Conservation (phyloP, 129 eudicot genomes). For the Sambucus nigra region DNA sequence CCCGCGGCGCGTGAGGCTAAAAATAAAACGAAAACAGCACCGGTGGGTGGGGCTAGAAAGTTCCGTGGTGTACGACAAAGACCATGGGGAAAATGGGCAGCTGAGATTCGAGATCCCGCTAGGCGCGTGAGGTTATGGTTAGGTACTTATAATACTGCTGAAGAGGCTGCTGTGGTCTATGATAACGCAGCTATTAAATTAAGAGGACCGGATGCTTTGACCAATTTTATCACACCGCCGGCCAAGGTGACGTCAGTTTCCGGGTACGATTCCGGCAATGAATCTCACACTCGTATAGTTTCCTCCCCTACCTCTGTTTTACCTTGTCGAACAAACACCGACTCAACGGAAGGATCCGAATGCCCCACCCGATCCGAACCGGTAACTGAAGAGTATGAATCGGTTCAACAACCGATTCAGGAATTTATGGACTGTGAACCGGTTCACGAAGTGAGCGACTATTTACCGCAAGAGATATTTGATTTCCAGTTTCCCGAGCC, state of each 20-base stretch:
- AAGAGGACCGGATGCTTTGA: slow-evolving; percentile 91
- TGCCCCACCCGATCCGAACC: slow-evolving; percentile 5
- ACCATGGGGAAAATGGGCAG: slow-evolving; percentile 99
- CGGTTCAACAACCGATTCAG: slow-evolving; percentile 22
- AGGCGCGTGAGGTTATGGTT: slow-evolving; percentile 69
- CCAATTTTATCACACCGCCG: slow-evolving; percentile 67
- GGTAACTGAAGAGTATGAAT: slow-evolving; percentile 21
- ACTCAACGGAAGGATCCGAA: slow-evolving; percentile 30
- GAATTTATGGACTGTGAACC: slow-evolving; percentile 5
- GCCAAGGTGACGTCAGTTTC: slow-evolving; percentile 40
- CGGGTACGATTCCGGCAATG: slow-evolving; percentile 69
- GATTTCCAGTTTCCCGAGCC: slow-evolving; percentile 42
- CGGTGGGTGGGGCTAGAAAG: slow-evolving; percentile 39
- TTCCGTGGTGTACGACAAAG: slow-evolving; percentile 84
- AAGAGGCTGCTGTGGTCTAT: slow-evolving; percentile 96
- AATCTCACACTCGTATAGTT: slow-evolving; percentile 40
- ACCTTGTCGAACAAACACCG: slow-evolving; percentile 32
- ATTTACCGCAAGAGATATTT: slow-evolving; percentile 24
- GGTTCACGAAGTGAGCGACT: slow-evolving; percentile 16
- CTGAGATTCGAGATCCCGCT: slow-evolving; percentile 87
- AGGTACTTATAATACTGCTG: slow-evolving; percentile 89
- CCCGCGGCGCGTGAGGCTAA: slow-evolving; percentile 2
- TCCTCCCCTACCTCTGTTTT: slow-evolving; percentile 73
- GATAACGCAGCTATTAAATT: slow-evolving; percentile 91
- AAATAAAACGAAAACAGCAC: slow-evolving; percentile 23